phyloP scores from a whole-genome alignment of 768 basidiomycete genomes.

The Mycena rosella region DNA sequence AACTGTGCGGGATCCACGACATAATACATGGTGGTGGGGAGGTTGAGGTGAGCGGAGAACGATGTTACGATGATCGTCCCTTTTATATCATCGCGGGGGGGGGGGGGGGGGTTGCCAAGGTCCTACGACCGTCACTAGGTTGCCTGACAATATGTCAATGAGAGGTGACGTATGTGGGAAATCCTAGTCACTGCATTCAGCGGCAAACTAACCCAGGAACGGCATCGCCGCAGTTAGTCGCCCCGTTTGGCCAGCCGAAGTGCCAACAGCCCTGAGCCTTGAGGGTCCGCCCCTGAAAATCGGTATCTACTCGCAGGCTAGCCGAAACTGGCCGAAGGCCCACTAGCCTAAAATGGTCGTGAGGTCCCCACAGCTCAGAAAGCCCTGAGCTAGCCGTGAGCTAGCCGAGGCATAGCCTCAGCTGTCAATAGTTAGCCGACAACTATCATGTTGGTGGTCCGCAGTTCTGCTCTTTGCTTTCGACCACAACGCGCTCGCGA shows the following conservation, averaged over 20 bases:
- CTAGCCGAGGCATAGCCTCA: too few species aligned
- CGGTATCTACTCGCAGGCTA: constrained; percentile 12
- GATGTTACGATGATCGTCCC: constrained; percentile 14
- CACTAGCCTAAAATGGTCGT: constrained; percentile 10
- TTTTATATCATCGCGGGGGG: constrained; percentile 13
- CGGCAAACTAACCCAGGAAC: constrained; percentile 15
- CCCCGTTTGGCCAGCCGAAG: constrained; percentile 6
- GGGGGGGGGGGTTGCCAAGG: constrained; percentile 6
- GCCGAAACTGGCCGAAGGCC: constrained; percentile 13
- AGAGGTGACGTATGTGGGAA: constrained; percentile 9
- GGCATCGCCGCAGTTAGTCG: constrained; percentile 13
- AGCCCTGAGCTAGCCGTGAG: too few species aligned
- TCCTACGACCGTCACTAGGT: constrained; percentile 2
- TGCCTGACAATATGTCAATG: constrained; percentile 13
- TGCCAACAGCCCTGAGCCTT: constrained; percentile 10
- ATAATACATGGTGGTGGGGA: constrained; percentile 18
- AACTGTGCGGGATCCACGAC: constrained; percentile 20
- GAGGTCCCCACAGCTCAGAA: background rate
- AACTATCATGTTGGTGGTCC: constrained; percentile 9
- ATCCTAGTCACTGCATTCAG: constrained; percentile 11
- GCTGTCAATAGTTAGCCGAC: too few species aligned
- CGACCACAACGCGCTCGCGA: background rate
- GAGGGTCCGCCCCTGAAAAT: constrained; percentile 11
- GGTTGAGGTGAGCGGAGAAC: constrained; percentile 12
- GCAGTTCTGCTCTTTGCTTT: constrained; percentile 9